These are phyloP conservation scores for Aspergillus heteromorphus DNA, from an alignment of 495 filamentous ascomycete genomes.

Conservation along the genomic window DNA sequence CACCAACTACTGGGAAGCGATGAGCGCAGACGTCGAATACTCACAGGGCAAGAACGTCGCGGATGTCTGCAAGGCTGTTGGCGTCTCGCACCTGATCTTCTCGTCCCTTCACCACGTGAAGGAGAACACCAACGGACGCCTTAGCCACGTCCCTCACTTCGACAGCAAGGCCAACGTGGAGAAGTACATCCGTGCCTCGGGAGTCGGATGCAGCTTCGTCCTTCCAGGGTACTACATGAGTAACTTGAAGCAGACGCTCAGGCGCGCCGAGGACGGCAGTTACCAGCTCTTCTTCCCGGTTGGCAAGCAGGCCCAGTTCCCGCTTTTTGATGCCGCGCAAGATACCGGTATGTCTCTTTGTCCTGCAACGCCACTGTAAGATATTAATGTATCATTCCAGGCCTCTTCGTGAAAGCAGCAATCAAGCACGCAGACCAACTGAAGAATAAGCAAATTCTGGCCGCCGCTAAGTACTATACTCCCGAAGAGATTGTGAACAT, in stretches of 20 bases:
- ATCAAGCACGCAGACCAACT: constrained; percentile 16
- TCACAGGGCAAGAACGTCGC: constrained; percentile 54
- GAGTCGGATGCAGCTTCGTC: constrained; percentile 52
- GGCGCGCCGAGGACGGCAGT: constrained; percentile 16
- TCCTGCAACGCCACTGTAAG: not conserved
- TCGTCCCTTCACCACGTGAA: constrained; percentile 25
- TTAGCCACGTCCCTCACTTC: constrained; percentile 53
- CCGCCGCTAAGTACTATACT: constrained; percentile 47
- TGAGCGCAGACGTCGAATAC: constrained; percentile 30
- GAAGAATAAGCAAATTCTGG: constrained; percentile 18
- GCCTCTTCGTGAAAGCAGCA: constrained; percentile 52
- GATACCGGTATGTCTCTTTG: constrained; percentile 41
- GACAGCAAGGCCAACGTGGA: constrained; percentile 57
- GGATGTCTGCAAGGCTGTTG: constrained; percentile 31
- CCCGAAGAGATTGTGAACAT: constrained; percentile 39
- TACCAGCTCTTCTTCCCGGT: constrained; percentile 11
- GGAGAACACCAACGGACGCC: constrained; percentile 25
- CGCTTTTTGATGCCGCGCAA: constrained; percentile 44
- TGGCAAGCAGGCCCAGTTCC: constrained; percentile 33
- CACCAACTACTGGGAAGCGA: constrained; percentile 23
- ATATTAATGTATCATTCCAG: constrained; percentile 3
- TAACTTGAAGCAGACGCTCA: constrained; percentile 28
- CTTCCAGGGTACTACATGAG: constrained; percentile 57
- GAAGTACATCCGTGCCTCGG: constrained; percentile 47
- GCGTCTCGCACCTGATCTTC: constrained; percentile 28